Evolutionary conservation across 768 basidiomycete species (phyloP).

Genomic region (Lentinula sp.): DNA sequence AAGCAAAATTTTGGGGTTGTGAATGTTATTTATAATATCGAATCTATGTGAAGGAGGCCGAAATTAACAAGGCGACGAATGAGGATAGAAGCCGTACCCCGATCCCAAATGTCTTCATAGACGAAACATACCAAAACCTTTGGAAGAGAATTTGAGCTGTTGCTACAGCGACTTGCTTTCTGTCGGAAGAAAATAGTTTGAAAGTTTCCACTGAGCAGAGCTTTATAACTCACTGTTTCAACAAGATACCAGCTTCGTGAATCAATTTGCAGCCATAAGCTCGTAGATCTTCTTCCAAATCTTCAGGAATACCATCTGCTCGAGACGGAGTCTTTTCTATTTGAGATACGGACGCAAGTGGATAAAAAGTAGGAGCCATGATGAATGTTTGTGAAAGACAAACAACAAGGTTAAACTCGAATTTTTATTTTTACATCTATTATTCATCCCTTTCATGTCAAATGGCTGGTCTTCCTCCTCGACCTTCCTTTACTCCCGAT

Average conservation of each 20-base stretch:
- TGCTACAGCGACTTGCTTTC: conserved; percentile 95
- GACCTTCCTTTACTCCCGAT: neutral
- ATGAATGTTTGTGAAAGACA: neutral
- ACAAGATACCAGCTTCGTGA: conserved; percentile 86
- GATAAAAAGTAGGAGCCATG: conserved; percentile 58
- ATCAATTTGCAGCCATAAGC: conserved; percentile 92
- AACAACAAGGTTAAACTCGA: neutral
- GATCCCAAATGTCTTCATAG: conserved; percentile 92
- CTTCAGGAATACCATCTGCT: conserved; percentile 73
- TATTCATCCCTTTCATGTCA: neutral
- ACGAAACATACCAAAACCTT: conserved; percentile 93
- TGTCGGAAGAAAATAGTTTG: conserved; percentile 22
- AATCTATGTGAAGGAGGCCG: conserved; percentile 3
- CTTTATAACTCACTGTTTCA: conserved; percentile 66
- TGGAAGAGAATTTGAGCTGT: conserved; percentile 96
- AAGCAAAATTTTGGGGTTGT: neutral
- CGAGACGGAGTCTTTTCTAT: conserved; percentile 74
- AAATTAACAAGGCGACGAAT: neutral
- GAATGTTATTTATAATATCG: neutral
- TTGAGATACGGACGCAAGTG: conserved; percentile 78
- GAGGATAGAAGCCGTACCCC: conserved; percentile 50
- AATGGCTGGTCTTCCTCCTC: conserved; percentile 6
- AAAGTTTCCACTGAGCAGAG: neutral
- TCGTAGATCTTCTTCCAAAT: conserved; percentile 84
- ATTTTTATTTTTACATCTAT: neutral